These are phyloP conservation scores for Verbena officinalis DNA, from an alignment of 257 asterid genomes.

Conservation along the genomic window DNA sequence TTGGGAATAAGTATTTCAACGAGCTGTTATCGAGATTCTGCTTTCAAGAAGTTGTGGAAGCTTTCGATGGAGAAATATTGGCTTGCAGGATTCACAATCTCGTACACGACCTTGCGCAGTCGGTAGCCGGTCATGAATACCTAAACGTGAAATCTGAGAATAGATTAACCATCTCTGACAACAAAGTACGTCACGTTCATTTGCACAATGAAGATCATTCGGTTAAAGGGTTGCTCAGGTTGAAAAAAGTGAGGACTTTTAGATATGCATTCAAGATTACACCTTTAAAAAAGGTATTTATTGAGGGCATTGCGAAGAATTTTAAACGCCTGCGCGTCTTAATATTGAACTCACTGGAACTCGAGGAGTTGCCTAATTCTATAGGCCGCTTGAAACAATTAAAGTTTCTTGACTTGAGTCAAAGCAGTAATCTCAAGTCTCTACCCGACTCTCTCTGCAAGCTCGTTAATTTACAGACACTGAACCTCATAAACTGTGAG, in stretches of 20 bases:
- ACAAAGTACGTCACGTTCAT: conserved; percentile 39
- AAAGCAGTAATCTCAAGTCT: conserved; percentile 36
- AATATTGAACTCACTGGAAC: conserved; percentile 39
- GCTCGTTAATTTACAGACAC: conserved; percentile 50
- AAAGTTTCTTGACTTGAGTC: conserved; percentile 44
- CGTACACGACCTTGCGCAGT: conserved; percentile 58
- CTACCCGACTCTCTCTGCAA: conserved; percentile 45
- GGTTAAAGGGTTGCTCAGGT: conserved; percentile 29
- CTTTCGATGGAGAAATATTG: conserved; percentile 59
- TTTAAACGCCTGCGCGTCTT: conserved; percentile 42
- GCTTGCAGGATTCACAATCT: conserved; percentile 60
- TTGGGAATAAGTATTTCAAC: conserved; percentile 50
- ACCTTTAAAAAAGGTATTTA: conserved; percentile 31
- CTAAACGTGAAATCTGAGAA: conserved; percentile 35
- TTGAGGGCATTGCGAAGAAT: conserved; percentile 25
- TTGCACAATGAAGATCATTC: conserved; percentile 36
- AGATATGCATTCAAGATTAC: conserved; percentile 36
- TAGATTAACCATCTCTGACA: conserved; percentile 19
- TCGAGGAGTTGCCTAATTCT: conserved; percentile 49
- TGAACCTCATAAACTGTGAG: conserved; percentile 57
- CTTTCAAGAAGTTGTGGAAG: conserved; percentile 54
- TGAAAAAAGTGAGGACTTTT: conserved; percentile 45
- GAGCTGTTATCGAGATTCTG: conserved; percentile 55
- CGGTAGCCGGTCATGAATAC: conserved; percentile 50
- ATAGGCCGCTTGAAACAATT: conserved; percentile 41